Conservation (phyloP, 164 flowering plant species). For the Liriodendron chinense region DNA sequence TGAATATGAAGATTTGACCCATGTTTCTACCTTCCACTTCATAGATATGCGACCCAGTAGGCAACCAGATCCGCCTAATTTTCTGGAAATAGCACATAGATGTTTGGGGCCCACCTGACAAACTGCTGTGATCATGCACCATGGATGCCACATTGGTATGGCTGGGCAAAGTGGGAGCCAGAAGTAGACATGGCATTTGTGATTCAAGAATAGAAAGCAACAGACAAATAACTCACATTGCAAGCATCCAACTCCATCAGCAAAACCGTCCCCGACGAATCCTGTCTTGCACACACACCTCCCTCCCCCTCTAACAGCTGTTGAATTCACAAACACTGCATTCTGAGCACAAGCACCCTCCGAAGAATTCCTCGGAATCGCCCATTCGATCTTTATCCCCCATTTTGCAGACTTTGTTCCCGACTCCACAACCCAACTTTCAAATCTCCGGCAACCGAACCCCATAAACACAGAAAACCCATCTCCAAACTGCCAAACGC, state of each 20-base stretch:
- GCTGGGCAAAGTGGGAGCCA: neutral
- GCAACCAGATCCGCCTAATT: too few relatives aligned
- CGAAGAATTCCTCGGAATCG: conserved; percentile 46
- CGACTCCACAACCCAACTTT: conserved; percentile 48
- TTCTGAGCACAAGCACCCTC: conserved; percentile 39
- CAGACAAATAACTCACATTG: conserved; percentile 45
- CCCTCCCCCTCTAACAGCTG: conserved; percentile 44
- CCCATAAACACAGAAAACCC: conserved; percentile 43
- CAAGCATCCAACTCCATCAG: conserved; percentile 57
- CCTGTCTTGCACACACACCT: conserved; percentile 66
- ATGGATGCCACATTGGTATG: too few relatives aligned
- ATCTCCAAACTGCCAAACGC: conserved; percentile 51
- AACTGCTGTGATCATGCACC: too few relatives aligned
- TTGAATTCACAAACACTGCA: conserved; percentile 50
- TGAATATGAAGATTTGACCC: too few relatives aligned
- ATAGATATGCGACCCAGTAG: too few relatives aligned
- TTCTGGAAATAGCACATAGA: too few relatives aligned
- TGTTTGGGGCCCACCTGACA: too few relatives aligned
- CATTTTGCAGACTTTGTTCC: conserved; percentile 38
- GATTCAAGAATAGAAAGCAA: neutral
- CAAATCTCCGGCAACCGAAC: conserved; percentile 77
- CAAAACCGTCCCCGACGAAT: conserved; percentile 67
- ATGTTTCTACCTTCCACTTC: too few relatives aligned
- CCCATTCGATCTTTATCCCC: conserved; percentile 83
- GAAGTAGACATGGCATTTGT: neutral